phyloP scores from a whole-genome alignment of 2,329 filamentous ascomycete species.

The Aureobasidium sp. region DNA sequence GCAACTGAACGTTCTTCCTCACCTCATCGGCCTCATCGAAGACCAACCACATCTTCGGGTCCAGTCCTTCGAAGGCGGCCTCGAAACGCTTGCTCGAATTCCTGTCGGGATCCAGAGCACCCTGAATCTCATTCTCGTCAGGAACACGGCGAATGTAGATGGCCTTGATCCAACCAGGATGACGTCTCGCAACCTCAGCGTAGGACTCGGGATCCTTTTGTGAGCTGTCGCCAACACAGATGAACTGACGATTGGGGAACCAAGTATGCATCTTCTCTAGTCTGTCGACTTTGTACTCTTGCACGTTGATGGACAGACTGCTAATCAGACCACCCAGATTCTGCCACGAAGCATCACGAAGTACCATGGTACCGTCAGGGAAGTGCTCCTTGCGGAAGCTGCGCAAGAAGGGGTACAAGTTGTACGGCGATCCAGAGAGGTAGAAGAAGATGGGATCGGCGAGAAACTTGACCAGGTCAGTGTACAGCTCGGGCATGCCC shows the following conservation, averaged over 20 bases:
- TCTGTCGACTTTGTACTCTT: constrained; percentile 76
- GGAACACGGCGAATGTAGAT: constrained; percentile 81
- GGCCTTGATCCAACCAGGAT: constrained; percentile 67
- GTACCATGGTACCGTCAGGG: constrained; percentile 68
- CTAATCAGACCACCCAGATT: constrained; percentile 71
- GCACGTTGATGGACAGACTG: constrained; percentile 68
- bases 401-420: constrained; percentile 79
- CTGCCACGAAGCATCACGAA: constrained; percentile 81
- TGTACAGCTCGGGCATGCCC: constrained; percentile 82
- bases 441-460: constrained; percentile 76
- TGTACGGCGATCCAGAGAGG: constrained; percentile 87
- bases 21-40: constrained; percentile 69
- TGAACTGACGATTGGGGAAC: constrained; percentile 70
- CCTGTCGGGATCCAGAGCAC: constrained; percentile 66
- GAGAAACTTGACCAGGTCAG: constrained; percentile 48
- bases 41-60: constrained; percentile 64
- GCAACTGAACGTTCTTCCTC: constrained; percentile 26
- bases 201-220: constrained; percentile 89
- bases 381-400: constrained; percentile 63
- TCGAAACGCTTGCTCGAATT: constrained; percentile 62
- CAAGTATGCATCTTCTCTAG: constrained; percentile 70
- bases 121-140: constrained; percentile 49
- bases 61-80: constrained; percentile 69
- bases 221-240: constrained; percentile 83
- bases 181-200: constrained; percentile 61